Conservation (phyloP, 2,329 filamentous ascomycete species). For the Ramularia collo-cygni region DNA sequence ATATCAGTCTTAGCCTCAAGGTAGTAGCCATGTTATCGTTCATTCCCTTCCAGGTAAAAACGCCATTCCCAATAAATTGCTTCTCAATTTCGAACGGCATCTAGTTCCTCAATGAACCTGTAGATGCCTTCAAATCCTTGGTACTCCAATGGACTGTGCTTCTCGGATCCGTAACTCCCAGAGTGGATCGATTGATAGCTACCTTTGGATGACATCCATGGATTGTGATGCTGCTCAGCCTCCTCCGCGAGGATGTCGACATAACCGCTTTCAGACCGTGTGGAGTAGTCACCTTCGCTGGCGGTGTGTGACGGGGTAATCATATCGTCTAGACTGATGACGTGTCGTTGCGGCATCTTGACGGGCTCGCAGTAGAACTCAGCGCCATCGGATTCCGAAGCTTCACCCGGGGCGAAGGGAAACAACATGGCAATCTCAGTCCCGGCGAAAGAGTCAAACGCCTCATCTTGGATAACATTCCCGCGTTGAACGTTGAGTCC, state of each 20-base stretch:
- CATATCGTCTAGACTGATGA: conserved; percentile 53
- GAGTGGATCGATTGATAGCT: conserved; percentile 53
- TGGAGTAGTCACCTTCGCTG: conserved; percentile 28
- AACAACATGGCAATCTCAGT: conserved; percentile 72
- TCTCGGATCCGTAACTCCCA: conserved; percentile 34
- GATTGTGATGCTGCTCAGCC: conserved; percentile 34
- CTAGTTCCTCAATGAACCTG: conserved; percentile 58
- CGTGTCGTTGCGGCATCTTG: conserved; percentile 11
- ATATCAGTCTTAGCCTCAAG: conserved; percentile 20
- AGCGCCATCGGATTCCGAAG: conserved; percentile 33
- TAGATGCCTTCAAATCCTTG: conserved; percentile 61
- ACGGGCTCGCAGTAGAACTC: conserved; percentile 12
- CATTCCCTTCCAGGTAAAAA: conserved; percentile 1
- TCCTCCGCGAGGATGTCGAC: conserved; percentile 29
- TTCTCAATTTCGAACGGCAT: conserved; percentile 37
- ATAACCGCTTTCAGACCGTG: conserved; percentile 26
- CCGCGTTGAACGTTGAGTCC: conserved; percentile 82
- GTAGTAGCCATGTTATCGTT: conserved; percentile 6
- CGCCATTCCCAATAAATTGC: too few relatives aligned
- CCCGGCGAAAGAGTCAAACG: conserved; percentile 62
- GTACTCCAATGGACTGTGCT: conserved; percentile 47
- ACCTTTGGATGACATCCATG: conserved; percentile 48
- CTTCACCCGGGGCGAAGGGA: conserved; percentile 67
- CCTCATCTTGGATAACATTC: conserved; percentile 68
- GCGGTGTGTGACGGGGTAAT: conserved; percentile 39